phyloP scores from a whole-genome alignment of 495 filamentous ascomycete genomes.

The Penicillium cinerascens region DNA sequence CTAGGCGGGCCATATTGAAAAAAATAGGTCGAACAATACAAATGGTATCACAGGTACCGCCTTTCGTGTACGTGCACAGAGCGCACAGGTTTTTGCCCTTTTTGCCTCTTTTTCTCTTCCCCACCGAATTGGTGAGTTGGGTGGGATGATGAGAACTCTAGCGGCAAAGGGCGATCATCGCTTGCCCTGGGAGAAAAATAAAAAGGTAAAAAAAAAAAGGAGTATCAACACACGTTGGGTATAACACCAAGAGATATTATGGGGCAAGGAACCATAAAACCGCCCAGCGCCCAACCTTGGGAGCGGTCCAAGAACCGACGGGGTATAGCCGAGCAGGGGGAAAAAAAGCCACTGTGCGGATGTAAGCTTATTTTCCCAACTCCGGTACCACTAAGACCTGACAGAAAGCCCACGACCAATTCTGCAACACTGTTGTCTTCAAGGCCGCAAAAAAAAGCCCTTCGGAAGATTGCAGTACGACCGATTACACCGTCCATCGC shows the following conservation, averaged over 20 bases:
- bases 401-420: neutral
- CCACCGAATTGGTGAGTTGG: conserved; percentile 22
- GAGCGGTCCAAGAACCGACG: conserved; percentile 8
- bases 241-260: neutral
- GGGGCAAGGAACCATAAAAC: conserved; percentile 14
- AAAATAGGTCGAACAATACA: conserved; percentile 8
- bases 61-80: conserved; percentile 4
- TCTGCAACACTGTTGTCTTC: neutral
- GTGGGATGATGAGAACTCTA: conserved; percentile 17
- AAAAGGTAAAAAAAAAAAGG: conserved; percentile 1
- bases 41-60: conserved; percentile 7
- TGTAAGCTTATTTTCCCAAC: conserved; percentile 14
- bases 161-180: conserved; percentile 28
- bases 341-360: neutral
- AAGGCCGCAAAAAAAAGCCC: neutral
- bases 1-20: neutral
- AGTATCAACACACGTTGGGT: conserved; percentile 1
- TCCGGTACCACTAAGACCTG: neutral
- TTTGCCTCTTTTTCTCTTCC: conserved; percentile 15
- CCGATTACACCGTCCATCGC: neutral
- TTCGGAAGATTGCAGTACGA: neutral
- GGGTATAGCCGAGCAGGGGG: conserved; percentile 19
- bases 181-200: conserved; percentile 19
- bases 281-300: conserved; percentile 9
- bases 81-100: conserved; percentile 17